Evolutionary conservation across 2,329 filamentous ascomycete genomes (phyloP), one percentile per base, ranked within the genome.

Genomic region (Ophiocordyceps camponoti-leonardi): DNA sequence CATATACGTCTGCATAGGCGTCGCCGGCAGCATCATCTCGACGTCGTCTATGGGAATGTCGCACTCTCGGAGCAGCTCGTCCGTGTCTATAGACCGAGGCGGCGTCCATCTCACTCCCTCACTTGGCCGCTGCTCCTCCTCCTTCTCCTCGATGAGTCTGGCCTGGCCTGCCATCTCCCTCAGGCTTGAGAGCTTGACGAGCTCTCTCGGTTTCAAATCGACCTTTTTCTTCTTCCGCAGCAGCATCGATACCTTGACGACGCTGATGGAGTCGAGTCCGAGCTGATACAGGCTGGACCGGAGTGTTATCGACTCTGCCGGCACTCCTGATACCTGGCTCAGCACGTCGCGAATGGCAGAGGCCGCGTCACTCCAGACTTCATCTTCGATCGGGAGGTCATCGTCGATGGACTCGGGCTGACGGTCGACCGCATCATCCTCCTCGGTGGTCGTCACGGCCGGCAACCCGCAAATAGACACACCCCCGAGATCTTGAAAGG

Each of bases 211-310:
- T 31, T 72, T 71, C 1, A 94, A 59, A 13, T 64, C 61, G 8
- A 94, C 7, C 26, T 28, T 61, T 0, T 69, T 74, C 40, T 69
- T 62, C 51, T 75, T 82, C 40, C 76, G 78, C 4, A 95, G 65
- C 8, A 87, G 66, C 0, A 81, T 73, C 10, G 79, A 77, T 4
- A 87, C 78, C 55, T 92, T 93, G 64, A 95, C 92, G 1, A 86
- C 82, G 50, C 81, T 90, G 59, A 95, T 94, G 0, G 88, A 95
- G 58, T 95, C 88, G 1, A 95, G 74, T 0, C 88, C 88, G 2
- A 95, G 70, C 50, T 92, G 80, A 59, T 92, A 94, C 13, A 94
- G 73, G 0, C 73, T 85, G 44, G 79, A 73, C 1, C 69, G 66
- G 46, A 69, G 70, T 3, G 64, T 61, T 44, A 94, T 83, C 2